Evolutionary conservation across 768 basidiomycete genomes (phyloP).

Genomic region (Pholiota microspora): DNA sequence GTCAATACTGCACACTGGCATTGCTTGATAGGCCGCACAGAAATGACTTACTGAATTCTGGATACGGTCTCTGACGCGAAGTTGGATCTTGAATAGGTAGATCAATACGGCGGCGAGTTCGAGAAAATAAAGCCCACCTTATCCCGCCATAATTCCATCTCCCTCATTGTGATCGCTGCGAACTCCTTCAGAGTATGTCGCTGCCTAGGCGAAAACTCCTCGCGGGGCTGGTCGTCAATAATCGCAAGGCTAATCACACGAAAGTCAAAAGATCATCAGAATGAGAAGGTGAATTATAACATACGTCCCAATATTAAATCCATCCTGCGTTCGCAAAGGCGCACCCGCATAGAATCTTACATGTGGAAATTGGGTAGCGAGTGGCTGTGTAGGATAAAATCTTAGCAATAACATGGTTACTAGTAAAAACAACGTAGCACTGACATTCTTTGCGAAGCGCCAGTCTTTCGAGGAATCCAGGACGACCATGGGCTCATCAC

Average conservation of each 20-base stretch:
- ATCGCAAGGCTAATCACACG: constrained; percentile 64
- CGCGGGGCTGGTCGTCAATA: constrained; percentile 77
- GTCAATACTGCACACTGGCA: too few species aligned
- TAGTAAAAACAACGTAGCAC: constrained; percentile 21
- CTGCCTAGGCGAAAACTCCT: constrained; percentile 86
- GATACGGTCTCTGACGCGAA: constrained; percentile 86
- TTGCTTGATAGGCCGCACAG: too few species aligned
- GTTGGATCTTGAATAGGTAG: constrained; percentile 60
- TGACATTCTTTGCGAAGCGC: constrained; percentile 83
- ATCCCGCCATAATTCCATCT: constrained; percentile 94
- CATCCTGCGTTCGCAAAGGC: constrained; percentile 85
- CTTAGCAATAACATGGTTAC: not conserved
- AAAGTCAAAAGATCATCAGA: not conserved
- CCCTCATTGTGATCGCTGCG: constrained; percentile 90
- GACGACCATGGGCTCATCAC: constrained; percentile 86
- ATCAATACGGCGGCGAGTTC: not conserved
- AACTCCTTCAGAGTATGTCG: constrained; percentile 94
- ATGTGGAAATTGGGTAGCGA: constrained; percentile 62
- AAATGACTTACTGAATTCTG: constrained; percentile 76
- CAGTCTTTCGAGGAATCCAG: constrained; percentile 80
- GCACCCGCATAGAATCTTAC: constrained; percentile 92
- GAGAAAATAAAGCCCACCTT: constrained; percentile 49
- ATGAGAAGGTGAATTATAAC: constrained; percentile 14
- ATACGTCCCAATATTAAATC: constrained; percentile 85
- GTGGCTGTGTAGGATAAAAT: constrained; percentile 45